A percentile compares a stretch with the other conserved stretches of the same genome.
Conservation (phyloP, 2,329 filamentous ascomycete genomes). For the Didymella exigua region DNA sequence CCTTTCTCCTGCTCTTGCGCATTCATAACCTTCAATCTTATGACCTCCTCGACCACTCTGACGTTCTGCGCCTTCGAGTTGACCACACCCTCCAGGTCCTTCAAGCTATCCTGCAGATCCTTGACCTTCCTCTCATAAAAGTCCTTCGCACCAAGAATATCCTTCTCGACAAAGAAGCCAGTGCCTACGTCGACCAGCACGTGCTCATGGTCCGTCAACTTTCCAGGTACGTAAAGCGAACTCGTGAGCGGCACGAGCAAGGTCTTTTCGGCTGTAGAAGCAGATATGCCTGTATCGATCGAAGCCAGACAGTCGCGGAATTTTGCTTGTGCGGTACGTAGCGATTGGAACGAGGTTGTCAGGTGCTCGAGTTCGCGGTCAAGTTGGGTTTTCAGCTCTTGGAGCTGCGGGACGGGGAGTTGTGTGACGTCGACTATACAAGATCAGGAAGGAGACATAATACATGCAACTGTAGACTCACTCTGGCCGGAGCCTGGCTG, state of each 20-base stretch:
- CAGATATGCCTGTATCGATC: constrained; percentile 65
- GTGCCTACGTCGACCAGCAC: constrained; percentile 86
- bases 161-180: constrained; percentile 93
- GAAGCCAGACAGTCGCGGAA: constrained; percentile 88
- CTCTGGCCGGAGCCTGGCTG: constrained; percentile 39
- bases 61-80: constrained; percentile 82
- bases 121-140: constrained; percentile 74
- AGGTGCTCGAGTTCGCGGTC: constrained; percentile 96
- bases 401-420: constrained; percentile 83
- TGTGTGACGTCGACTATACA: constrained; percentile 68
- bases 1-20: constrained; percentile 38
- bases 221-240: constrained; percentile 90
- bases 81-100: constrained; percentile 71
- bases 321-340: constrained; percentile 86
- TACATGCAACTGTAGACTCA: constrained; percentile 13
- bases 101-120: constrained; percentile 67
- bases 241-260: constrained; percentile 94
- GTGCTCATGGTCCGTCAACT: constrained; percentile 59
- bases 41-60: constrained; percentile 81
- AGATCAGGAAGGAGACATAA: constrained; percentile 3
- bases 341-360: constrained; percentile 84
- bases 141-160: constrained; percentile 63
- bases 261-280: constrained; percentile 54
- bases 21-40: constrained; percentile 45
- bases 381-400: constrained; percentile 91